Conservation (phyloP, 495 filamentous ascomycete species). For the Penicillium egyptiacum region DNA sequence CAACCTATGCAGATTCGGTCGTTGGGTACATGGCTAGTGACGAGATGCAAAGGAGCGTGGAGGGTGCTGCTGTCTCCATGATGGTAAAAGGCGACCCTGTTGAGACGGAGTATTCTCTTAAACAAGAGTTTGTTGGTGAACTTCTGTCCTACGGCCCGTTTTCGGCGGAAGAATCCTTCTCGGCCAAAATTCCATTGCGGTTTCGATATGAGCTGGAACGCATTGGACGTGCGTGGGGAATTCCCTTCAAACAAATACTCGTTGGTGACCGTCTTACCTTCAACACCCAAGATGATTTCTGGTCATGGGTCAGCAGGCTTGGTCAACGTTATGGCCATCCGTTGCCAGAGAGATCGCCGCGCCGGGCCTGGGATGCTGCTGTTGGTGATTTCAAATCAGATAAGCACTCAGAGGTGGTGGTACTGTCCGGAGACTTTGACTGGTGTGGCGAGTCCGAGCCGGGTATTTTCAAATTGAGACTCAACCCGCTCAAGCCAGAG, state of each 20-base stretch:
- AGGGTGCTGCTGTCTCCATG: slow-evolving; percentile 10
- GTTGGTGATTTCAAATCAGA: slow-evolving; percentile 34
- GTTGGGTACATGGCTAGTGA: slow-evolving; percentile 28
- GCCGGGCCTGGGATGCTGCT: slow-evolving; percentile 46
- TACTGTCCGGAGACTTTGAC: slow-evolving; percentile 43
- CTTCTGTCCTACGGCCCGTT: slow-evolving; percentile 39
- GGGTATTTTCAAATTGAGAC: slow-evolving; percentile 41
- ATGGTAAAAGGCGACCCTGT: neutral
- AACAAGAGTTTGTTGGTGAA: slow-evolving; percentile 30
- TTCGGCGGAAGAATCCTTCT: slow-evolving; percentile 27
- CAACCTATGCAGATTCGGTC: slow-evolving; percentile 37
- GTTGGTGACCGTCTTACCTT: slow-evolving; percentile 25
- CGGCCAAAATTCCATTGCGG: slow-evolving; percentile 36
- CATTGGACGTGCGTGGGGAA: slow-evolving; percentile 36
- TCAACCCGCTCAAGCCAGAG: slow-evolving; percentile 47
- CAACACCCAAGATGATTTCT: slow-evolving; percentile 40
- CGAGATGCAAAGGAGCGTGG: slow-evolving; percentile 22
- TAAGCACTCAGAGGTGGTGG: slow-evolving; percentile 42
- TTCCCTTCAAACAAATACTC: slow-evolving; percentile 37
- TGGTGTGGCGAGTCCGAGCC: slow-evolving; percentile 37
- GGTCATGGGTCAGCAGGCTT: slow-evolving; percentile 37
- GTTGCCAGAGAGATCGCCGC: slow-evolving; percentile 41
- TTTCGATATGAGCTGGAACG: slow-evolving; percentile 48
- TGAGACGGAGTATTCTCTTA: slow-evolving; percentile 12
- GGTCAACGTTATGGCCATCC: slow-evolving; percentile 28